Base-by-base conservation (phyloP, 108 stramenopile genomes). In the Fistulifera pelliculosa region DNA sequence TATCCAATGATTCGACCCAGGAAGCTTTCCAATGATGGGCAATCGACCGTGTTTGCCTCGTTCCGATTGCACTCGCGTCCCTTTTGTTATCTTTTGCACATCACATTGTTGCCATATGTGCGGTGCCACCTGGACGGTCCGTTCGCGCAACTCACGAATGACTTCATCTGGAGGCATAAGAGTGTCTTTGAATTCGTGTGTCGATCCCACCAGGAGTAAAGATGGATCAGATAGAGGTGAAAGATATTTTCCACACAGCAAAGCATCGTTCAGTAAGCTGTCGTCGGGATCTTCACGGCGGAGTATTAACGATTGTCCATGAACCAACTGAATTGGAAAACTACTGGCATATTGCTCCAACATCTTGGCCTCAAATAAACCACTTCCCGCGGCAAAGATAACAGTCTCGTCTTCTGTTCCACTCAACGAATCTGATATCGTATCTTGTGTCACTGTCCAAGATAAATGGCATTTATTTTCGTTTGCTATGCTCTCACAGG, bases 241-340 rank as follows among this genome's bases (percentile, higher is more conserved):
- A 13, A 83, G 52, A 47, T 92, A 92, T 56, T 92, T 92, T 23
- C 90, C 90, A 58, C 81, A 81, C 15, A 92, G 24, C n/a, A 81
- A 25, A 14, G 82, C 86, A 35, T 74, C 47, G 2, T 69, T 25
- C 8, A 39, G 21, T 14, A 11, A 16, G 1, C 6, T 13, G 44
- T 6, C 21, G 31, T 55, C 38, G 31, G n/a, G n/a, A n/a, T n/a
- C n/a, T n/a, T 62, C 64, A 7, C 5, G 21, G 27, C 42, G 27
- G 48, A 92, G 70, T 58, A 81, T 79, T 8, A 88, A 64, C 25
- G 90, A 86, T 66, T 92, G 90, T n/a, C 90, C 90, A 19, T 85
- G 70, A 43, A 92, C 83, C 22, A 88, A 62, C 45, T 81, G 68
- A 0, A 81, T 75, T 1, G 90, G 90, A 10, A 71, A 47, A n/a